Evolutionary conservation across 768 basidiomycete species (phyloP).

Genomic region (Podaxis pistillaris): DNA sequence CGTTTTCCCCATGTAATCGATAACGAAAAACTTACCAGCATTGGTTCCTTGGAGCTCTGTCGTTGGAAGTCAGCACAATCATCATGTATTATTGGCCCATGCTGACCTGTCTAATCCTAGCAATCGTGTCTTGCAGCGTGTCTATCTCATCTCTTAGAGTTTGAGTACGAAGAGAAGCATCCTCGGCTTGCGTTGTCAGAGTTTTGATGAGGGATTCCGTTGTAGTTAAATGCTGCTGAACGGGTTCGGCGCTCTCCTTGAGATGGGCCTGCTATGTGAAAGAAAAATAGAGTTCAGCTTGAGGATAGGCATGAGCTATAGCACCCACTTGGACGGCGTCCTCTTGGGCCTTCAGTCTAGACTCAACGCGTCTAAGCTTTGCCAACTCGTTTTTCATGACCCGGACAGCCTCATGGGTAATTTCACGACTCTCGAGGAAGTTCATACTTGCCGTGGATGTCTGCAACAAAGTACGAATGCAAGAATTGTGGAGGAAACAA

Average conservation of each 20-base stretch:
- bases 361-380: not conserved
- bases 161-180: not conserved
- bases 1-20: not conserved
- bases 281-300: not conserved
- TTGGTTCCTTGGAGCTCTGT: not conserved
- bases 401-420: not conserved
- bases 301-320: not conserved
- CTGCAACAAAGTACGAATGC: not conserved
- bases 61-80: not conserved
- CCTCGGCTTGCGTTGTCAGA: not conserved
- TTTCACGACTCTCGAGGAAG: constrained; percentile 1
- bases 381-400: not conserved
- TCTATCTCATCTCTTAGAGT: not conserved
- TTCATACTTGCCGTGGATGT: not conserved
- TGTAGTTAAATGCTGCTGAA: not conserved
- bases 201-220: not conserved
- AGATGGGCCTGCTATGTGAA: not conserved
- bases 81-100: not conserved
- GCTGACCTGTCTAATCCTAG: not conserved
- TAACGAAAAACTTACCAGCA: not conserved
- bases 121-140: not conserved
- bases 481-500: too few relatives aligned
- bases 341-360: not conserved
- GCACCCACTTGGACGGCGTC: not conserved
- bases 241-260: not conserved